Base-by-base conservation (phyloP, 257 asterid genomes). In the Nicotiana sylvestris region DNA sequence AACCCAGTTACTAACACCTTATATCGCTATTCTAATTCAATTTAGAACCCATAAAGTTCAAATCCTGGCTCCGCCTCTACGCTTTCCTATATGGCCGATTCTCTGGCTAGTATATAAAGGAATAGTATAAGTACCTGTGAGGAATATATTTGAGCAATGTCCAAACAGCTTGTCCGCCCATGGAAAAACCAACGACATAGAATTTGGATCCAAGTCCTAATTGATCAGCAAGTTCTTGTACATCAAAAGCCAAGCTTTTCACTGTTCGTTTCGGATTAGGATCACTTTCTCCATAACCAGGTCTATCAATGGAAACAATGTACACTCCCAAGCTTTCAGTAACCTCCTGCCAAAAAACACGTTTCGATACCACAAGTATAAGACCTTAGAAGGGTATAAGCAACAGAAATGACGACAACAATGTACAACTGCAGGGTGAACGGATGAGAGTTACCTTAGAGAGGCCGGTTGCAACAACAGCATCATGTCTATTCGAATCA, bases 241-340 rank as follows among this genome's bases (percentile, higher is more conserved):
- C 84, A 66, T 95, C 99, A 2, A 80, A 81, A 55, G 98, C 94
- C 80, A 90, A 86, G 87, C 94, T 92, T 88, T 88, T 84, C 51
- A 88, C 77, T 17, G 97, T 91, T 49, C 90, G 89, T 17, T 80
- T 84, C 16, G 97, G 96, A 85, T 92, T 86, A 82, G 97, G 98
- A 82, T 92, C 98, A 82, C 99, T 96, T 89, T 96, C 96, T 57
- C 98, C 98, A 87, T 96, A 96, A 83, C 99, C 99, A 56, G 99
- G 94, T 69, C 98, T 90, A 83, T 96, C 99, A 66, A 96, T 89
- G 29, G 98, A 89, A 72, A 94, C 93, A 9, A 93, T 84, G 88
- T 92, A 89, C 68, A 95, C 82, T 80, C 92, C 94, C 84, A 91
- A 81, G 83, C 86, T 90, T 84, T 94, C 91, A 53, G 90, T 77